These are phyloP conservation scores for Rhododendron molle DNA, from an alignment of 148 eudicot species.

Conservation along the genomic window DNA sequence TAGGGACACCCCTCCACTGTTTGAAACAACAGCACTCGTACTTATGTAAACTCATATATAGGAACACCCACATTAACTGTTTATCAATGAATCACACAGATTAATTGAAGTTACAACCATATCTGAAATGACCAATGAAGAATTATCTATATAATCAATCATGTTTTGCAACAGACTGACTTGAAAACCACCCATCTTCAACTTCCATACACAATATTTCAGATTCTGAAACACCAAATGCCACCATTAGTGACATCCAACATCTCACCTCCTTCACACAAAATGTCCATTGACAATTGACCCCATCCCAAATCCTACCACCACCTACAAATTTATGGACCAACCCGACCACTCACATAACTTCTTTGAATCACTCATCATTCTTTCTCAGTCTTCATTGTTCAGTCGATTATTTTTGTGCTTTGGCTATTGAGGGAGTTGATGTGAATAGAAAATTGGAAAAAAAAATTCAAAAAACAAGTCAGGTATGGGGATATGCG, in stretches of 20 bases:
- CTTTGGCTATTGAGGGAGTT: neutral
- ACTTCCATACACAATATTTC: neutral
- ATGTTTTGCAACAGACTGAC: neutral
- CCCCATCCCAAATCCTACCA: neutral
- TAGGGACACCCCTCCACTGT: neutral
- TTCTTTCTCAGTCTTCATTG: neutral
- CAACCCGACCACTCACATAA: neutral
- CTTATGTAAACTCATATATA: neutral
- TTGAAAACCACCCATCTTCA: neutral
- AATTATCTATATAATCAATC: neutral
- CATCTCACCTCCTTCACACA: neutral
- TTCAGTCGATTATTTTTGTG: neutral
- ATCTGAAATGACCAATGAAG: neutral
- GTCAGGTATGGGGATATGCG: neutral
- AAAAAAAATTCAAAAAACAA: neutral
- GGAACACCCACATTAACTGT: neutral
- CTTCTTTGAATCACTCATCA: neutral
- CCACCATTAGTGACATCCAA: neutral
- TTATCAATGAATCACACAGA: neutral
- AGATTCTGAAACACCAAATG: neutral
- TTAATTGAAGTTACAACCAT: neutral
- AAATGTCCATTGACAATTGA: neutral
- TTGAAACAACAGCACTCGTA: neutral
- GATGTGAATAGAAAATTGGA: neutral
- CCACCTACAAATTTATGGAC: neutral